These are phyloP conservation scores for Pichia sp. DNA, from an alignment of 1,139 yeast species.

Conservation along the genomic window DNA sequence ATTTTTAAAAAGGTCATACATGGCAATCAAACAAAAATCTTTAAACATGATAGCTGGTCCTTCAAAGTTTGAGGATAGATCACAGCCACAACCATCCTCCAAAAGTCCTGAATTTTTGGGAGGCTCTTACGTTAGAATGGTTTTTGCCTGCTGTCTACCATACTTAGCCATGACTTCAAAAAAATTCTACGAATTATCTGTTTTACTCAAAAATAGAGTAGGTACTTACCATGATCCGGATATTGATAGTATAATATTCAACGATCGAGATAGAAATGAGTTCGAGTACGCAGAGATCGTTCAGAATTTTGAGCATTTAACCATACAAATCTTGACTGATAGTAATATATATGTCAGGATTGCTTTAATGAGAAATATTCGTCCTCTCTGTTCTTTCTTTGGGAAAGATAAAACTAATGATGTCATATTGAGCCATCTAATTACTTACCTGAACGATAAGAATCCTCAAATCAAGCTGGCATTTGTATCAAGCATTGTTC, in stretches of 20 bases:
- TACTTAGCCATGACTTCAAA: constrained; percentile 59
- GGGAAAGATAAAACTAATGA: constrained; percentile 89
- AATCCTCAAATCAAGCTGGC: constrained; percentile 63
- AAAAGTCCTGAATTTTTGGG: not conserved
- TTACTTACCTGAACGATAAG: constrained; percentile 83
- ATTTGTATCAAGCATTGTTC: constrained; percentile 71
- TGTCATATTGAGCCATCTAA: constrained; percentile 79
- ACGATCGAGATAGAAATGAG: constrained; percentile 29
- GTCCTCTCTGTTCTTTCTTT: constrained; percentile 74
- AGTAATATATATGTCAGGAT: constrained; percentile 60
- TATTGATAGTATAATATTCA: constrained; percentile 31
- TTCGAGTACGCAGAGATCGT: constrained; percentile 27
- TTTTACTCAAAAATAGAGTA: constrained; percentile 41
- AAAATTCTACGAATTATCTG: constrained; percentile 63
- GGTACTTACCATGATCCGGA: constrained; percentile 33
- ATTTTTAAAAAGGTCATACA: constrained; percentile 36
- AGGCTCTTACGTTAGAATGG: constrained; percentile 49
- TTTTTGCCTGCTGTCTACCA: constrained; percentile 73
- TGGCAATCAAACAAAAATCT: constrained; percentile 7
- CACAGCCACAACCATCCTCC: not conserved
- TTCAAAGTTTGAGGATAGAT: not conserved
- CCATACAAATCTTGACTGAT: constrained; percentile 67
- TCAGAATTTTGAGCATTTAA: constrained; percentile 59
- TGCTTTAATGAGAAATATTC: constrained; percentile 61
- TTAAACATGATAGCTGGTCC: not conserved